phyloP scores from a whole-genome alignment of 2,329 filamentous ascomycete species.

The Botryotinia calthae region DNA sequence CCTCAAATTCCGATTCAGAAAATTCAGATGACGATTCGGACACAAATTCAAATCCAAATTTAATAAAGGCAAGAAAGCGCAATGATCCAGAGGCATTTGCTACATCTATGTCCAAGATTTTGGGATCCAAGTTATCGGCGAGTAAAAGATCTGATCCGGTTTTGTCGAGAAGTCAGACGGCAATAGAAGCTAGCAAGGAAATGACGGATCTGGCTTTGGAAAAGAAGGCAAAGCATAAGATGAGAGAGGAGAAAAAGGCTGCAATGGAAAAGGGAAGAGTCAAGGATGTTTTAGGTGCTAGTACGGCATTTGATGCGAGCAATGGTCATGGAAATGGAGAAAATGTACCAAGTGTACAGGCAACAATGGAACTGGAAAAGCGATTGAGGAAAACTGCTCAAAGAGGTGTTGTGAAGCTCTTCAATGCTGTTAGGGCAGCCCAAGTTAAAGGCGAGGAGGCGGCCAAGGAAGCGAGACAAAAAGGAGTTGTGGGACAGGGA shows the following conservation, averaged over 20 bases:
- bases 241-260: conserved; percentile 76
- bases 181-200: conserved; percentile 68
- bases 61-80: conserved; percentile 67
- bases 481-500: conserved; percentile 74
- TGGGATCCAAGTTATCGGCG: conserved; percentile 81
- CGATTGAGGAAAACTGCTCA: conserved; percentile 83
- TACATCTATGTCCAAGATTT: conserved; percentile 88
- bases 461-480: conserved; percentile 64
- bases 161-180: conserved; percentile 76
- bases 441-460: conserved; percentile 86
- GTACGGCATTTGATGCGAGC: conserved; percentile 50
- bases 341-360: conserved; percentile 49
- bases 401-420: conserved; percentile 90
- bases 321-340: conserved; percentile 42
- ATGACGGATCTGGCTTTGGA: conserved; percentile 77
- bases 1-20: conserved; percentile 39
- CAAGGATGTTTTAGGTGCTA: conserved; percentile 73
- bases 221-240: conserved; percentile 71
- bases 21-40: conserved; percentile 38
- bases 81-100: conserved; percentile 92
- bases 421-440: conserved; percentile 90
- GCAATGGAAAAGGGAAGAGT: conserved; percentile 84
- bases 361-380: conserved; percentile 70
- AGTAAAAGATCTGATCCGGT: conserved; percentile 85
- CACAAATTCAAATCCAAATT: conserved; percentile 44